These are phyloP conservation scores for Malassezia restricta DNA, from an alignment of 1,284 basidiomycete species.

Conservation along the genomic window DNA sequence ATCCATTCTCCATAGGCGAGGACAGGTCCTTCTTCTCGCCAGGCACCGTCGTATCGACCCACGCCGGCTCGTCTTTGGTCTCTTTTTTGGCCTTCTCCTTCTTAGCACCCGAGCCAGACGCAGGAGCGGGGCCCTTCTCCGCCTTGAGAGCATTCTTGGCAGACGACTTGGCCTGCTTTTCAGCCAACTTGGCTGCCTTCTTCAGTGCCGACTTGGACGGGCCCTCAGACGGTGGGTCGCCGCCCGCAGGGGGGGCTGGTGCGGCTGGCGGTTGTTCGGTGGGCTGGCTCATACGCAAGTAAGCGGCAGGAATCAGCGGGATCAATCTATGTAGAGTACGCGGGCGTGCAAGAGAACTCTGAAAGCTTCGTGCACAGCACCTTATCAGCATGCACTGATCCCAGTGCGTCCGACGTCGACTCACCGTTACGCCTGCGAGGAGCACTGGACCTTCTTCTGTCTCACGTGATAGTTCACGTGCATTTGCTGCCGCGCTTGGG, in stretches of 20 bases:
- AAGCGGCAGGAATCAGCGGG: background rate
- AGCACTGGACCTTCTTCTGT: too few relatives aligned
- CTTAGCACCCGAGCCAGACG: slow-evolving; percentile 25
- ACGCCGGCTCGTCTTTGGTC: slow-evolving; percentile 36
- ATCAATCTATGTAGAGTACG: background rate
- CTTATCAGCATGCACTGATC: slow-evolving; percentile 11
- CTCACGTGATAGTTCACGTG: too few relatives aligned
- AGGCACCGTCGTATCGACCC: slow-evolving; percentile 34
- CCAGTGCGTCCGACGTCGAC: background rate
- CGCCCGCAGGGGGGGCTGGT: background rate
- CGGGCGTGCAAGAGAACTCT: slow-evolving; percentile 1
- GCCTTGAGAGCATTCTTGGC: slow-evolving; percentile 39
- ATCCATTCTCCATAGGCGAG: slow-evolving; percentile 73
- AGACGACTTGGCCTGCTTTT: slow-evolving; percentile 35
- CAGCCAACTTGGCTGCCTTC: slow-evolving; percentile 35
- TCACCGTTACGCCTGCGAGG: too few relatives aligned
- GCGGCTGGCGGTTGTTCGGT: background rate
- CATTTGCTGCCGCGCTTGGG: too few relatives aligned
- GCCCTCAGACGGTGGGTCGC: background rate
- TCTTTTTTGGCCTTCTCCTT: slow-evolving; percentile 44
- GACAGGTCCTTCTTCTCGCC: slow-evolving; percentile 55
- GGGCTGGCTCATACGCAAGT: slow-evolving; percentile 7
- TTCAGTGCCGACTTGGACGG: slow-evolving; percentile 33
- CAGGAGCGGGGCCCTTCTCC: slow-evolving; percentile 19
- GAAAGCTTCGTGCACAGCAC: slow-evolving; percentile 8